Base-by-base conservation (phyloP, 2,329 filamentous ascomycete genomes). In the Penicillium hesseltinei region DNA sequence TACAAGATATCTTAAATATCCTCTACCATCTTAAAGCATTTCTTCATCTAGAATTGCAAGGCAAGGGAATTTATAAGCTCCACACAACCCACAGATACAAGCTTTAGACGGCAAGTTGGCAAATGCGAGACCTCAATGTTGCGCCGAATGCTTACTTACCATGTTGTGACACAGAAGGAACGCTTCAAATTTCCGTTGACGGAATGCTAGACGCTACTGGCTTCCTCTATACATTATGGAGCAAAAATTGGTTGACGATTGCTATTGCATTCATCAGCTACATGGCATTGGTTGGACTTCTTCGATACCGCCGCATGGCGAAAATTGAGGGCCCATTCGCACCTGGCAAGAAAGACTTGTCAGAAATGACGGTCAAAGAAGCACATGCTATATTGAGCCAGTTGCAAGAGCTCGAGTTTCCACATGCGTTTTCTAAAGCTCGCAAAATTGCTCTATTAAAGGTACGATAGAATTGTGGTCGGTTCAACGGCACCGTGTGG, bases 331-430 rank as follows among this genome's bases (percentile, higher is more conserved):
- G 39, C 21, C 38, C 56, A 31, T 57, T 50, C 21, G 31, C n/a
- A 5, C 25, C 39, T 15, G 56, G 50, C 10, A 48, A 44, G 36
- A 49, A 45, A 33, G 33, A 61, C 8, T 33, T 72, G 29, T 69
- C 70, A 21, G 69, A 62, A 48, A 73, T 73, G 71, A 73, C 69
- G 9, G 57, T 61, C 27, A 56, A 67, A 39, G 71, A 73, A 60
- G 69, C 71, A 6, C 60, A 68, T 59, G 49, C 43, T 7, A 73
- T 72, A 9, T 61, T 70, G 25, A 52, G 35, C 4, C 58, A 69
- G 38, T 50, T 73, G 7, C 67, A 68, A 62, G 65, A 71, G n/a
- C 56, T 72, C 6, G 71, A 73, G 42, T 73, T 73, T 51, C 71
- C 71, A n/a, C 64, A 67, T 31, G 57, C 66, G 4, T 68, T 71